phyloP scores from a whole-genome alignment of 495 filamentous ascomycete genomes.

The Hypomontagnella monticulosa region DNA sequence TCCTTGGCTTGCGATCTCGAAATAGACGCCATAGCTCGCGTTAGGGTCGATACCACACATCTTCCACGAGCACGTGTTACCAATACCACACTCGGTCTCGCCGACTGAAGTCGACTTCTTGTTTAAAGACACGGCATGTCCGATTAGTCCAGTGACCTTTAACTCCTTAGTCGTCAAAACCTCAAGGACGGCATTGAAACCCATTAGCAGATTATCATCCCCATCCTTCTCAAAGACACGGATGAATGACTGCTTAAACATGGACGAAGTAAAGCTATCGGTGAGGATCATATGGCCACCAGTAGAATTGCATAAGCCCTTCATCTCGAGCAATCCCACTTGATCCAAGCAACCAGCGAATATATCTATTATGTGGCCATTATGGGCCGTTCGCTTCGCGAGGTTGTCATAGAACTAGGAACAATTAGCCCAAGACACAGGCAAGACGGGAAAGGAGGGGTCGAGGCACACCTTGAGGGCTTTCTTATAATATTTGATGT shows the following conservation, averaged over 20 bases:
- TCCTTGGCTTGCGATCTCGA: conserved; percentile 95
- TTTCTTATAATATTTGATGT: conserved; percentile 99
- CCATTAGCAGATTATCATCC: conserved; percentile 95
- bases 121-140: conserved; percentile 94
- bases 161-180: conserved; percentile 98
- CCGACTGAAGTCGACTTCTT: conserved; percentile 98
- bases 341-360: conserved; percentile 99
- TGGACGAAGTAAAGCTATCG: conserved; percentile 98
- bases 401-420: conserved; percentile 93
- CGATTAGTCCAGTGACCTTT: conserved; percentile 98
- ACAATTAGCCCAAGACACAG: conserved; percentile 43
- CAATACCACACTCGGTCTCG: conserved; percentile 98
- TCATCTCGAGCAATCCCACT: conserved; percentile 98
- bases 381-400: conserved; percentile 95
- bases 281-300: conserved; percentile 99
- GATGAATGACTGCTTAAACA: conserved; percentile 99
- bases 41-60: conserved; percentile 98
- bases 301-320: conserved; percentile 93
- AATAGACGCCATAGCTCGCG: conserved; percentile 95
- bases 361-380: conserved; percentile 96
- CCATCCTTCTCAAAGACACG: conserved; percentile 97
- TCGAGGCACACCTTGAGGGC: conserved; percentile 81
- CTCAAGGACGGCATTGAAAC: conserved; percentile 96
- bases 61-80: conserved; percentile 99
- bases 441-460: not conserved